A percentile compares a stretch with the other conserved stretches of the same genome.
phyloP scores from a whole-genome alignment of 768 basidiomycete genomes.

The Termitomyces sp. region DNA sequence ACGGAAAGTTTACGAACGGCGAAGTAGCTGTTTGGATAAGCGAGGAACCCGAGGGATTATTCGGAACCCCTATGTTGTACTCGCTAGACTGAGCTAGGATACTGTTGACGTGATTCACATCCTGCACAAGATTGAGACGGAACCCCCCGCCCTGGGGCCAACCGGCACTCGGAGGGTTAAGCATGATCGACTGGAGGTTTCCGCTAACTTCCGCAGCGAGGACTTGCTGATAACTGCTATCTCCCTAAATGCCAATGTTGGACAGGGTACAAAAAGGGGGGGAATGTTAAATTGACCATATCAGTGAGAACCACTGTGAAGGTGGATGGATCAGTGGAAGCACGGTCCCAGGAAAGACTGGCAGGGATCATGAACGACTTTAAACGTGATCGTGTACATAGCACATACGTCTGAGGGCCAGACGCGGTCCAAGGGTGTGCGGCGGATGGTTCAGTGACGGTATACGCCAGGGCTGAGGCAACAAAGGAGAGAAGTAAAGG shows the following conservation, averaged over 20 bases:
- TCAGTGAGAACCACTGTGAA: constrained; percentile 70
- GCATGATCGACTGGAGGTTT: constrained; percentile 26
- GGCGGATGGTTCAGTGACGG: constrained; percentile 46
- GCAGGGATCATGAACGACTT: constrained; percentile 7
- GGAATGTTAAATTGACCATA: constrained; percentile 32
- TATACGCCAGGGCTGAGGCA: constrained; percentile 58
- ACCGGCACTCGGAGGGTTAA: constrained; percentile 55
- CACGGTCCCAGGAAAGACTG: constrained; percentile 57
- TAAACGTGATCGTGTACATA: neutral
- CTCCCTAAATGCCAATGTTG: constrained; percentile 22
- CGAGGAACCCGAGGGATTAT: constrained; percentile 11
- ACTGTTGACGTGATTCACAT: constrained; percentile 35
- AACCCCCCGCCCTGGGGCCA: constrained; percentile 61
- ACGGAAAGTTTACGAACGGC: constrained; percentile 17
- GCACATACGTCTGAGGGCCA: constrained; percentile 41
- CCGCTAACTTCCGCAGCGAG: constrained; percentile 55
- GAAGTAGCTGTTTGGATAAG: constrained; percentile 12
- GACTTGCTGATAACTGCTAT: constrained; percentile 36
- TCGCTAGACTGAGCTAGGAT: constrained; percentile 69
- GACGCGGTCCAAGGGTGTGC: constrained; percentile 51
- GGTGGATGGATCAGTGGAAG: constrained; percentile 58
- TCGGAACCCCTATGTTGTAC: constrained; percentile 41
- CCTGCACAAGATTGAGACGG: constrained; percentile 68
- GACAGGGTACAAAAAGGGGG: neutral
- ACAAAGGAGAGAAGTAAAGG: constrained; percentile 43